Base-by-base conservation (phyloP, 768 basidiomycete genomes). In the Rhodosporidiobolus sp. region DNA sequence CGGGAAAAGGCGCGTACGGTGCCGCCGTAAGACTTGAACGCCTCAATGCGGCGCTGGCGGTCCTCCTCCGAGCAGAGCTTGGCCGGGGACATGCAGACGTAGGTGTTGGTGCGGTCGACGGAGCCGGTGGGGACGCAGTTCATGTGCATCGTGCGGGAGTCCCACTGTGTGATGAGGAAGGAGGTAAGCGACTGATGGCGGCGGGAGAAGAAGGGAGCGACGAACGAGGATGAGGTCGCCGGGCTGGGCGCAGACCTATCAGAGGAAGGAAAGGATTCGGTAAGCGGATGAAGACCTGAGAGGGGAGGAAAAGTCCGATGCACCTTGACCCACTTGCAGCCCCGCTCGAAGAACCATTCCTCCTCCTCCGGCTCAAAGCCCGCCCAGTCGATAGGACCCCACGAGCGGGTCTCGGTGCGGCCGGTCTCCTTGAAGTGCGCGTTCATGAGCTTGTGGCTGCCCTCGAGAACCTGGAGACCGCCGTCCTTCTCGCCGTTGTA, bases 261-360 rank as follows among this genome's bases (percentile, higher is more conserved):
- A 12, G 52, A 53, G 52, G 52, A n/a, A 30, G 24, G 52, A n/a
- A 4, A 8, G 52, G 22, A 43, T 7, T 43, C 8, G 26, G 52
- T 24, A 28, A 14, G 14, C 7, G 9, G 52, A 24, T 6, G 52
- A 28, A 55, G 16, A n/a, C n/a, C n/a, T n/a, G n/a, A n/a, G 16
- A 53, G 26, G n/a, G 16, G 52, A 53, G n/a, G 26, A 6, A 24
- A 53, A 26, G 38, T 14, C 38, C 38, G 22, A 28, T 7, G 52
- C 52, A 53, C 76, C 68, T 80, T 80, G 48, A 73, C 68, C 74
- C 75, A 79, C 53, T 78, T 70, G 65, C 78, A 80, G 24, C 80
- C 80, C n/a, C 73, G 65, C 45, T 78, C 79, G 34, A 74, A 59
- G 43, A 79, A 73, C 80, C 80, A 80, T 58, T 79, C 61, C 20